Evolutionary conservation across 805 yeast species (phyloP), one percentile per base, ranked within the genome.

Genomic region (Osmozyma mogii): DNA sequence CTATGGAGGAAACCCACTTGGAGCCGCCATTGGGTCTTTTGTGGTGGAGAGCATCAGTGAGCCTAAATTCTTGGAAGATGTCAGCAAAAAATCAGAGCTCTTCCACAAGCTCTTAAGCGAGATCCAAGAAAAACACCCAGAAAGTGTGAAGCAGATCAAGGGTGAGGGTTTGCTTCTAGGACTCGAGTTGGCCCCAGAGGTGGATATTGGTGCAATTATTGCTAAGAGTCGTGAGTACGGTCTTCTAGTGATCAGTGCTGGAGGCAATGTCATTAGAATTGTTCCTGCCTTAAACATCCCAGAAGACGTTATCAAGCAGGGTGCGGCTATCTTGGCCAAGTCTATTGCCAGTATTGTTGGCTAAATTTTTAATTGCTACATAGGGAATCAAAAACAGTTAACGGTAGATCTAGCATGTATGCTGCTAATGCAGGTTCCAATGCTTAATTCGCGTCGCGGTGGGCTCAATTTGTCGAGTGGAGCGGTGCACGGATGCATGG

Each of bases 1-100:
- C 0, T 89, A 81, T 51, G 97, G 98, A 40, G 98, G 98, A 32
- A 92, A 92, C 55, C 97, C 97, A 32, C 63, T 92, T 39, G 97
- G 87, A 4, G 69, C 89, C 20, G 74, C 88, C 38, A 72, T 92
- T 28, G 95, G 87, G 4, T 61, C 68, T 24, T 78, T 81, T 48
- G 95, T 92, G 9, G 58, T 92, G 15, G 76, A 70, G 31, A 70
- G 74, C 44, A 68, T 92, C 25, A 68, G 85, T 9, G 58, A 78
- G 28, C 56, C 65, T 4, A 68, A 62, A 12, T 79, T 92, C 41
- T 65, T 84, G 44, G 49, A 56, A 6, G 54, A 65, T 8, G 96
- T 92, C 13, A 59, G 61, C 12, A 51, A 56, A 24, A 80, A 82
- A 45, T 72, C 89, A 14, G 68, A 68, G 24, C 49, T 71, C 24